Percentiles rank a stretch among this genome's conserved stretches.
Conservation (phyloP, 768 basidiomycete genomes). For the Crepidotus variabilis region DNA sequence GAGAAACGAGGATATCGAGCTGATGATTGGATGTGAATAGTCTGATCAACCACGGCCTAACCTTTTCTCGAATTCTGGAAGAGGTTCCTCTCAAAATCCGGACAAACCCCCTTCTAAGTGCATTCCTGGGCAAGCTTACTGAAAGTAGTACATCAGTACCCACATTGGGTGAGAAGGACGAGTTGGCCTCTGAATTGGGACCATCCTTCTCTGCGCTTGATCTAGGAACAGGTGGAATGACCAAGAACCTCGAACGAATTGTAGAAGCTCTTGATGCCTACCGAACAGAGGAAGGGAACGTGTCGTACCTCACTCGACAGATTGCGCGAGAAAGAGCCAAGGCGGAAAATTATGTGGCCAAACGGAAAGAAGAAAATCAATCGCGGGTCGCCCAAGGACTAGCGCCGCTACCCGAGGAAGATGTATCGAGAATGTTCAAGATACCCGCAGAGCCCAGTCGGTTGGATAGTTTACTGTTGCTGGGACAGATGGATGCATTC, state of each 20-base stretch:
- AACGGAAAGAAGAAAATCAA: constrained; percentile 87
- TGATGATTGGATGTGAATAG: constrained; percentile 36
- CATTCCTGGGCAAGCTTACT: constrained; percentile 69
- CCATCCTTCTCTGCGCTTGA: constrained; percentile 68
- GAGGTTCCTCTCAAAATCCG: constrained; percentile 85
- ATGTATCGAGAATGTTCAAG: constrained; percentile 80
- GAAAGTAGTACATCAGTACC: constrained; percentile 38
- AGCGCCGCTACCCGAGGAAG: constrained; percentile 83
- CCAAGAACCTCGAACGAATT: constrained; percentile 78
- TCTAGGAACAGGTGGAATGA: constrained; percentile 65
- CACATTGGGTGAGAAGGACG: constrained; percentile 23
- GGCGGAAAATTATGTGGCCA: constrained; percentile 76
- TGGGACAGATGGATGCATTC: constrained; percentile 86
- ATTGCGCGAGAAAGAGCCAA: constrained; percentile 80
- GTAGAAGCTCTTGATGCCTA: constrained; percentile 84
- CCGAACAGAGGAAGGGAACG: constrained; percentile 88
- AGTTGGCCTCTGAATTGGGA: constrained; percentile 34
- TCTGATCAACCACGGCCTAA: constrained; percentile 74
- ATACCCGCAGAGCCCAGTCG: constrained; percentile 87
- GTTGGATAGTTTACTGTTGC: constrained; percentile 78
- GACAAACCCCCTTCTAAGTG: constrained; percentile 73
- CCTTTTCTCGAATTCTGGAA: constrained; percentile 81
- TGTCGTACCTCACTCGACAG: constrained; percentile 84
- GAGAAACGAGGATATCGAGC: constrained; percentile 11
- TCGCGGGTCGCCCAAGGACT: constrained; percentile 77